Evolutionary conservation across 1,139 yeast species (phyloP).

Genomic region (Trichomonascaceae sp.): DNA sequence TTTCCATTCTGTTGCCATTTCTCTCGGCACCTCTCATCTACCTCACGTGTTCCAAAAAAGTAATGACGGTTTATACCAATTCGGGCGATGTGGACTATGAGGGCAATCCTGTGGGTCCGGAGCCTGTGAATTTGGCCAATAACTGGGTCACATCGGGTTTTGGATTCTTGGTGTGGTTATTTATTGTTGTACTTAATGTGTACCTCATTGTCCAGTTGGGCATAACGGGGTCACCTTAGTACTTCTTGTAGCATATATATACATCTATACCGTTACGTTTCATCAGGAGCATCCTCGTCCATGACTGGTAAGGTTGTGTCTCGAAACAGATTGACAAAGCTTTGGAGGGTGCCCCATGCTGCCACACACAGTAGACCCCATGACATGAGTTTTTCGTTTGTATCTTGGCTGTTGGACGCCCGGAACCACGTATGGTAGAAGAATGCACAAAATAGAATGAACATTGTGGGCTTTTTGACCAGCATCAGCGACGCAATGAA

Average conservation of each 20-base stretch:
- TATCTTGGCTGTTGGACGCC: neutral
- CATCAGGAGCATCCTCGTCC: neutral
- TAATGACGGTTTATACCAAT: constrained; percentile 43
- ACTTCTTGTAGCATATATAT: neutral
- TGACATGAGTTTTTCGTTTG: neutral
- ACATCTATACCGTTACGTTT: neutral
- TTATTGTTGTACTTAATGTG: constrained; percentile 49
- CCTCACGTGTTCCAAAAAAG: constrained; percentile 49
- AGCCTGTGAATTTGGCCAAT: constrained; percentile 38
- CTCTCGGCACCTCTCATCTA: constrained; percentile 67
- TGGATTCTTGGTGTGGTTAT: constrained; percentile 45
- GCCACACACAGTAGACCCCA: neutral
- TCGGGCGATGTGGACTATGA: constrained; percentile 16
- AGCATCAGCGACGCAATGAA: neutral
- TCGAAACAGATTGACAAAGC: neutral
- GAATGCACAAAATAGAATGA: neutral
- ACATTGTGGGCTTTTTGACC: neutral
- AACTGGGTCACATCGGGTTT: constrained; percentile 41
- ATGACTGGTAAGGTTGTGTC: neutral
- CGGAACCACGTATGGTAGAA: neutral
- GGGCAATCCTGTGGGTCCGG: constrained; percentile 6
- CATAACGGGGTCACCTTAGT: constrained; percentile 24
- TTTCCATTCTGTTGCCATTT: constrained; percentile 60
- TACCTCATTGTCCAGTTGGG: constrained; percentile 60
- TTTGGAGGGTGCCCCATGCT: neutral